These are phyloP conservation scores for Solanum pinnatisectum DNA, from an alignment of 257 asterid genomes.

Conservation along the genomic window DNA sequence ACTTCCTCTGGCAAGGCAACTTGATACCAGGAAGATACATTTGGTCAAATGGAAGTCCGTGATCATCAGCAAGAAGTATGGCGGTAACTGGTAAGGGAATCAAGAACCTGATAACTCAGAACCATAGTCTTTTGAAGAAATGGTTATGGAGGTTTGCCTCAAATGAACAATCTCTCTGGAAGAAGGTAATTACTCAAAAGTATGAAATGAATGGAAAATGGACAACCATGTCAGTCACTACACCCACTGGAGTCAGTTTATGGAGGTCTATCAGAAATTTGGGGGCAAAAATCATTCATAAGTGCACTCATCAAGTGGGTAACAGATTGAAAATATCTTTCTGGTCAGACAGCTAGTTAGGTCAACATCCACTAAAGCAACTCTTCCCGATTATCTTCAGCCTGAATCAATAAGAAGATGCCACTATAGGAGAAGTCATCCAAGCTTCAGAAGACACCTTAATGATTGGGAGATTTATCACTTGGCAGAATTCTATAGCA, in stretches of 20 bases:
- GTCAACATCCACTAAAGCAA: neutral
- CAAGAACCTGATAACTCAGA: no score
- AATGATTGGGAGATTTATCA: neutral
- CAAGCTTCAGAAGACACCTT: neutral
- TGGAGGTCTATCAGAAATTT: neutral
- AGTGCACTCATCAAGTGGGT: neutral
- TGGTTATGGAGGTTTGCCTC: neutral
- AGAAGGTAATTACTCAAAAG: neutral
- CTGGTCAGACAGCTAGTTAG: neutral
- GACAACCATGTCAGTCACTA: neutral
- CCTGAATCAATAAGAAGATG: neutral
- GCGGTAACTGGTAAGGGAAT: no score
- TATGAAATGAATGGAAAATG: neutral
- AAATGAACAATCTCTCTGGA: neutral
- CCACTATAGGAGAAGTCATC: neutral
- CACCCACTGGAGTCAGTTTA: neutral
- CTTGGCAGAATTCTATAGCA: neutral
- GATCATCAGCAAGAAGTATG: neutral
- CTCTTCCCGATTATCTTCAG: neutral
- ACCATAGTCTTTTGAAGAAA: no score
- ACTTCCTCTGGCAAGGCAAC: neutral
- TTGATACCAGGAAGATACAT: neutral
- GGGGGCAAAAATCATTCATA: neutral
- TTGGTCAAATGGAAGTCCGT: neutral
- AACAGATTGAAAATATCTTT: neutral